Conservation (phyloP, 305 asterid genomes). For the Fraxinus angustifolia region DNA sequence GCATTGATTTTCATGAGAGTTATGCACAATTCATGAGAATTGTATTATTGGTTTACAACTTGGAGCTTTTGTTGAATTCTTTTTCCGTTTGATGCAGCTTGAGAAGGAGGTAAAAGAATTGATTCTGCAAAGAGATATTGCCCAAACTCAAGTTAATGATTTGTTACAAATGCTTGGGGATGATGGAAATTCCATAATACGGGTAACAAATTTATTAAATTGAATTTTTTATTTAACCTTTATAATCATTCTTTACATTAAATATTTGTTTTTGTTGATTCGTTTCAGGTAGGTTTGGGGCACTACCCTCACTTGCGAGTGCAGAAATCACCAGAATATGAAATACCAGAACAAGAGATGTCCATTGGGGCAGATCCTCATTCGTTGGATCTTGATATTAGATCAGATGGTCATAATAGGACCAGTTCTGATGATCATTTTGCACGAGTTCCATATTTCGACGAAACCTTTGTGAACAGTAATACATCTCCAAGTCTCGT, state of each 20-base stretch:
- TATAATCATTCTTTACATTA: background rate
- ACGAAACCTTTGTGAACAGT: conserved; percentile 33
- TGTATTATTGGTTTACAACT: background rate
- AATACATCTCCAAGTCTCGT: conserved; percentile 34
- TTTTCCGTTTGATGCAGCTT: conserved; percentile 44
- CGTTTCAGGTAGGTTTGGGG: conserved; percentile 53
- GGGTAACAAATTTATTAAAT: conserved; percentile 23
- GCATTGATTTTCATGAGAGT: background rate
- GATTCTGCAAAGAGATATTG: conserved; percentile 69
- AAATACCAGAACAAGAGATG: conserved; percentile 36
- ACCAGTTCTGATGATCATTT: conserved; percentile 60
- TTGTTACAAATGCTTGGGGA: conserved; percentile 58
- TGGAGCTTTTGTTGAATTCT: background rate
- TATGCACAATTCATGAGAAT: background rate
- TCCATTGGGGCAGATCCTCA: conserved; percentile 41
- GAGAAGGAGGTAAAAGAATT: conserved; percentile 68
- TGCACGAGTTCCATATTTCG: conserved; percentile 54
- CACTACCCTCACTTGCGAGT: conserved; percentile 65
- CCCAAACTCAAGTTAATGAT: conserved; percentile 77
- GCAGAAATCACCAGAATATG: conserved; percentile 48
- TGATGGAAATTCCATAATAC: conserved; percentile 34
- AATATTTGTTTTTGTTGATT: conserved; percentile 15
- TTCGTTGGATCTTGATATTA: conserved; percentile 35
- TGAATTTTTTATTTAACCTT: background rate
- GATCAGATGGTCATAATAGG: conserved; percentile 59